Evolutionary conservation across 441 rosid species (phyloP).

Genomic region (Croton setiger): DNA sequence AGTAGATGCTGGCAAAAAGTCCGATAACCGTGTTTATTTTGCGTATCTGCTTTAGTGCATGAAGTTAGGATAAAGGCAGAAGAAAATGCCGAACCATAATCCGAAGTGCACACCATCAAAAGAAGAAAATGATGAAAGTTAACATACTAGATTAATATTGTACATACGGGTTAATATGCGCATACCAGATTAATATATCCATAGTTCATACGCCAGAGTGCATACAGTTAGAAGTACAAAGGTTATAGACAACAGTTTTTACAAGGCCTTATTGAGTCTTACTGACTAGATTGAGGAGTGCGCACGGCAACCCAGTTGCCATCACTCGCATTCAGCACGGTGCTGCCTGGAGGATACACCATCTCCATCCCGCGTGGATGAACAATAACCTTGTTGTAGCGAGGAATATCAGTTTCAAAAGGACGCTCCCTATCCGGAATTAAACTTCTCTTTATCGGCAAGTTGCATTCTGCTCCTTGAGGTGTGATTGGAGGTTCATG

Average conservation of each 20-base stretch:
- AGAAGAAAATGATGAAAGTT: no score
- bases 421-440: conserved; percentile 8
- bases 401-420: conserved; percentile 4
- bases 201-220: background rate
- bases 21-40: no score
- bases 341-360: conserved; percentile 27
- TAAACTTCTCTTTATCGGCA: background rate
- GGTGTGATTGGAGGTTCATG: background rate
- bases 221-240: background rate
- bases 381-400: conserved; percentile 27
- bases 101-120: no score
- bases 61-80: no score
- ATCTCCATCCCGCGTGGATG: conserved; percentile 21
- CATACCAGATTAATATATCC: no score
- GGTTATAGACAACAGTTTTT: background rate
- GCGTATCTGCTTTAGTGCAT: no score
- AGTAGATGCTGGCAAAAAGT: no score
- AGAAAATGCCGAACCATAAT: no score
- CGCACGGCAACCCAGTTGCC: conserved; percentile 43
- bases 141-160: no score
- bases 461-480: conserved; percentile 22
- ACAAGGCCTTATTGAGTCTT: background rate
- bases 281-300: conserved; percentile 16
- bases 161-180: no score
- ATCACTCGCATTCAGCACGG: conserved; percentile 28